Base-by-base conservation (phyloP, 176 grass and related monocot species). In the Oryza punctata region DNA sequence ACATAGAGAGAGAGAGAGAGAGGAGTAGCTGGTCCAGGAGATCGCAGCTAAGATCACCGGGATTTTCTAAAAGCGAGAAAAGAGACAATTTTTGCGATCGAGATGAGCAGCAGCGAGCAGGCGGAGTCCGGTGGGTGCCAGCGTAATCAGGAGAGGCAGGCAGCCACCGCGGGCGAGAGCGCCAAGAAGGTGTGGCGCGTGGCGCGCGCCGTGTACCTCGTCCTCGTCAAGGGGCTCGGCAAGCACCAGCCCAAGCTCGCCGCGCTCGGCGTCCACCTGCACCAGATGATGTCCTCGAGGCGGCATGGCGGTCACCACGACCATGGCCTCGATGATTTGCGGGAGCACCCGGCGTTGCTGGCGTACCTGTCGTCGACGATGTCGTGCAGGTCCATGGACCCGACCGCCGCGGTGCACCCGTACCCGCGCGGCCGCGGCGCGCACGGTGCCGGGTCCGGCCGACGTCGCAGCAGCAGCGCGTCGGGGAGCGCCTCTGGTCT, bases 361-460 rank as follows among this genome's bases (percentile, higher is more conserved):
- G 50, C 60, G 28, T 81, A 35, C 45, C 84, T 91, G 15, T 73
- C 85, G 5, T 43, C 70, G 19, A 46, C 71, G 25, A 52, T 90
- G 25, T 88, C 92, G 12, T 94, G 95, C 82, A 79, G 87, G 28
- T 85, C 90, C 78, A 91, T 95, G 95, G 92, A 98, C 68, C 80
- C 75, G 63, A 85, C 25, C 79, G 82, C 84, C 46, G 83, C 79
- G 44, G 88, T 91, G 43, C 84, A 82, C 88, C 84, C 79, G 45
- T 88, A 93, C 67, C 75, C 76, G 35, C 75, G 75, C 23, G 70
- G 8, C 21, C 29, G 52, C 30, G 57, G 67, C 11, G 43, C 3
- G 65, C 38, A 65, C 54, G 15, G 52, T 4, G 47, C 47, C 14
- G 21, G 70, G 35, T 6, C 10, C 12, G 71, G 35, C 70, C 43